phyloP scores from a whole-genome alignment of 1,284 basidiomycete species.

The Hortiboletus rubellus region DNA sequence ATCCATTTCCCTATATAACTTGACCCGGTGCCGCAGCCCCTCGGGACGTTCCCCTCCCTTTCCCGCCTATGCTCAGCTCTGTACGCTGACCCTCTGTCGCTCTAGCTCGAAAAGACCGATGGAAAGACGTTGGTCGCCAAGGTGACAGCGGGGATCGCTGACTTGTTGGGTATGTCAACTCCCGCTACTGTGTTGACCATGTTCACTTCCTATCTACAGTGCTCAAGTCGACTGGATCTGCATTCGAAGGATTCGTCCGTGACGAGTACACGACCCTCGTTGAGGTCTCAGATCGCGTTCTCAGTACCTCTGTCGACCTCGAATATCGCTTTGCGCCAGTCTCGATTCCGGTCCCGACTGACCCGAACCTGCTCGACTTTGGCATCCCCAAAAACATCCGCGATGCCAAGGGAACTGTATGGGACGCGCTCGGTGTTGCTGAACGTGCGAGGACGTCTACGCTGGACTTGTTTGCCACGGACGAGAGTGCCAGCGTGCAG shows the following conservation, averaged over 20 bases:
- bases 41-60: background rate
- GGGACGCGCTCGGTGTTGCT: constrained; percentile 62
- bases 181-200: background rate
- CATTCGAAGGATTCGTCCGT: constrained; percentile 79
- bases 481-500: constrained; percentile 92
- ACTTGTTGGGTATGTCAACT: constrained; percentile 66
- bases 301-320: constrained; percentile 82
- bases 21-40: background rate
- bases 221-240: constrained; percentile 87
- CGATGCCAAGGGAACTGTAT: constrained; percentile 49
- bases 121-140: constrained; percentile 62
- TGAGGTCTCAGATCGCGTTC: constrained; percentile 83
- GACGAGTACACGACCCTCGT: constrained; percentile 89
- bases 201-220: constrained; percentile 47
- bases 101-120: constrained; percentile 58
- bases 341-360: constrained; percentile 46
- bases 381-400: constrained; percentile 44
- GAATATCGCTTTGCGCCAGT: constrained; percentile 63
- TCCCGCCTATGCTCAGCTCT: background rate
- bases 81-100: background rate
- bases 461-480: constrained; percentile 80
- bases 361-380: constrained; percentile 52
- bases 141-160: constrained; percentile 70
- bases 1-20: constrained; percentile 16
- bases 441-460: constrained; percentile 64